These are phyloP conservation scores for Aotearoamyces nothofagi DNA, from an alignment of 2,329 filamentous ascomycete genomes.

Conservation along the genomic window DNA sequence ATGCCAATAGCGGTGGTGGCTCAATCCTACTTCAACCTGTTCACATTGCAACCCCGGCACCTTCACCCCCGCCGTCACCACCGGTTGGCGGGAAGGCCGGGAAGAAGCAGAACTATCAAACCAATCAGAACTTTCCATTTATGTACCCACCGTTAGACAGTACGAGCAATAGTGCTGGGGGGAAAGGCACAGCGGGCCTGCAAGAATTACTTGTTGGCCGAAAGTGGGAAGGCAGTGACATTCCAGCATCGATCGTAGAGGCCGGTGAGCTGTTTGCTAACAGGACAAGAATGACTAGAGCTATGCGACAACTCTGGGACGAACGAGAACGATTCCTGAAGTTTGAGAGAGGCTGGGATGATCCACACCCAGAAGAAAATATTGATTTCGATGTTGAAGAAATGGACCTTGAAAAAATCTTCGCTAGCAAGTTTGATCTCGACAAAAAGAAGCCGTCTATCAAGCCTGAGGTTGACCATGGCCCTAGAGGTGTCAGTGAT, in stretches of 20 bases:
- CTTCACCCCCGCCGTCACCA: slow-evolving; percentile 87
- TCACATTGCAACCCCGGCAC: slow-evolving; percentile 95
- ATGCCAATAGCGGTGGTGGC: slow-evolving; percentile 39
- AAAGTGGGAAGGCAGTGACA: slow-evolving; percentile 85
- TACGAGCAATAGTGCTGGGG: slow-evolving; percentile 77
- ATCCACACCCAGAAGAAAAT: no score
- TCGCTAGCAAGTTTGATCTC: no score
- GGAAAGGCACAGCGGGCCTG: slow-evolving; percentile 69
- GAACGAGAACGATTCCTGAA: slow-evolving; percentile 84
- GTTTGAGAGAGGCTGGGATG: slow-evolving; percentile 79
- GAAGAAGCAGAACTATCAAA: slow-evolving; percentile 99
- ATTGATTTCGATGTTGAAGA: slow-evolving; percentile 25
- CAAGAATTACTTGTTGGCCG: slow-evolving; percentile 70
- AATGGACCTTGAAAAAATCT: slow-evolving; percentile 25
- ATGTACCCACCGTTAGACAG: slow-evolving; percentile 89
- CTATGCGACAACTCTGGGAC: slow-evolving; percentile 88
- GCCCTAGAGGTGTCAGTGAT: slow-evolving; percentile 26
- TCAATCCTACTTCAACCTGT: slow-evolving; percentile 93
- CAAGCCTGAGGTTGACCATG: slow-evolving; percentile 33
- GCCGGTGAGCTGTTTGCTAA: slow-evolving; percentile 84
- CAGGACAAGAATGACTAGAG: slow-evolving; percentile 79
- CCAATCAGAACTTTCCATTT: slow-evolving; percentile 96
- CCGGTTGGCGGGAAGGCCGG: slow-evolving; percentile 75
- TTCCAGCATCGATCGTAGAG: slow-evolving; percentile 88
- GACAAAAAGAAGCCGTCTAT: no score